Conservation (phyloP, 805 yeast genomes). For the Candida tammaniensis region DNA sequence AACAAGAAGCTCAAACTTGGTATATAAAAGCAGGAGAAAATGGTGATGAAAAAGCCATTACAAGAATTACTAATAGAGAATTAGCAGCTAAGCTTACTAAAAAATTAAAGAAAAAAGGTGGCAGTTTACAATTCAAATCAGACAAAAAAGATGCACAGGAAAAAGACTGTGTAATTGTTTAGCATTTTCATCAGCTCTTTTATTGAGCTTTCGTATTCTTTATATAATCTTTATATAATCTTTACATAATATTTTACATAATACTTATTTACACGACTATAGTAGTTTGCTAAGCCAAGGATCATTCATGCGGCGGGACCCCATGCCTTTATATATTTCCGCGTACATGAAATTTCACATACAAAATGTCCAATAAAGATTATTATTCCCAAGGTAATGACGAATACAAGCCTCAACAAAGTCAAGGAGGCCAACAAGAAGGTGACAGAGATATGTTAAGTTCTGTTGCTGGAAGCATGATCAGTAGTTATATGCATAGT, state of each 20-base stretch:
- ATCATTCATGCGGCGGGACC: too few relatives aligned
- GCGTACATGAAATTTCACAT: constrained; percentile 3
- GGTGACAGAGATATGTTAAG: constrained; percentile 39
- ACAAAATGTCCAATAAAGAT: constrained; percentile 19
- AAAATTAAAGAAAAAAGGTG: constrained; percentile 23
- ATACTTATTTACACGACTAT: too few relatives aligned
- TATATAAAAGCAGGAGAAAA: constrained; percentile 67
- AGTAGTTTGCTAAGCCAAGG: too few relatives aligned
- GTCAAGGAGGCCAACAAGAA: constrained; percentile 16
- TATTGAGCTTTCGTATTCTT: too few relatives aligned
- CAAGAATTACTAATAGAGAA: constrained; percentile 31
- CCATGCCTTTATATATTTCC: too few relatives aligned
- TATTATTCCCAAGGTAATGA: constrained; percentile 36
- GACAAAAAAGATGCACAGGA: constrained; percentile 22
- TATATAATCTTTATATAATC: too few relatives aligned
- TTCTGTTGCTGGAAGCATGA: constrained; percentile 49
- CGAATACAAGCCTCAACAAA: constrained; percentile 12
- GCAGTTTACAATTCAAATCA: background rate
- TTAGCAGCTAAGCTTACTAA: constrained; percentile 28
- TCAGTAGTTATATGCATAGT: constrained; percentile 51
- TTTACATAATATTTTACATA: too few relatives aligned
- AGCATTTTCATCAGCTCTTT: too few relatives aligned
- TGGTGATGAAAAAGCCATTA: constrained; percentile 39
- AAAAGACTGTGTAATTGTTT: constrained; percentile 41
- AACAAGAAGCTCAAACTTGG: constrained; percentile 66